These are phyloP conservation scores for Phylloporus sp. DNA, from an alignment of 768 basidiomycete genomes.

Conservation along the genomic window DNA sequence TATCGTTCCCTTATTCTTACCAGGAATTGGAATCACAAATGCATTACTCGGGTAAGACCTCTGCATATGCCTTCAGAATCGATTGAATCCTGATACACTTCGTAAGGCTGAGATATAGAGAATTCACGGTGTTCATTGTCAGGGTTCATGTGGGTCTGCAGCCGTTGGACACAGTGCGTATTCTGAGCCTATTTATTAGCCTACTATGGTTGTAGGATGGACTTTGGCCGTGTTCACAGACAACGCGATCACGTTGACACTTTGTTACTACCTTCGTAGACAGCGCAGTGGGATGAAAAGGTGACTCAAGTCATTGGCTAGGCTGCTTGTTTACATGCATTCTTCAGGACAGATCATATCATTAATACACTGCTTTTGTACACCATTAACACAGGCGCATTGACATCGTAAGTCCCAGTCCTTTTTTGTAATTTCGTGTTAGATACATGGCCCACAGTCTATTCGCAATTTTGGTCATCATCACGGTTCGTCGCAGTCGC, in stretches of 20 bases:
- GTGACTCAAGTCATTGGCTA: neutral
- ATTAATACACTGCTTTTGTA: slow-evolving; percentile 17
- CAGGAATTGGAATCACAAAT: slow-evolving; percentile 10
- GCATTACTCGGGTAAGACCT: neutral
- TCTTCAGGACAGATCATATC: slow-evolving; percentile 11
- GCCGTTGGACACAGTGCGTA: neutral
- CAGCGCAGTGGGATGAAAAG: slow-evolving; percentile 10
- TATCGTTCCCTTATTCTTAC: neutral
- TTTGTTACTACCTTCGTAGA: slow-evolving; percentile 11
- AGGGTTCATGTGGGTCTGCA: slow-evolving; percentile 4
- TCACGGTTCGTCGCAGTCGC: slow-evolving; percentile 7
- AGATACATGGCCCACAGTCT: neutral
- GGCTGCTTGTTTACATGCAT: too few relatives aligned
- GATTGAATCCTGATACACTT: neutral
- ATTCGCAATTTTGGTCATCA: slow-evolving; percentile 8
- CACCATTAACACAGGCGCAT: slow-evolving; percentile 13
- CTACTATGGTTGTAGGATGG: slow-evolving; percentile 14
- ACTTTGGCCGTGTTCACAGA: slow-evolving; percentile 6
- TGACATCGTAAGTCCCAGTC: slow-evolving; percentile 9
- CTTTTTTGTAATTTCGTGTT: neutral
- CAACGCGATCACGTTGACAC: slow-evolving; percentile 2
- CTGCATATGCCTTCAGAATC: too few relatives aligned
- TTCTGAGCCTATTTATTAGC: neutral
- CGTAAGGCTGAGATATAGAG: slow-evolving; percentile 6
- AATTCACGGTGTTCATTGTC: neutral